These are phyloP conservation scores for Colletotrichum karsti DNA, from an alignment of 2,329 filamentous ascomycete species.

Conservation along the genomic window DNA sequence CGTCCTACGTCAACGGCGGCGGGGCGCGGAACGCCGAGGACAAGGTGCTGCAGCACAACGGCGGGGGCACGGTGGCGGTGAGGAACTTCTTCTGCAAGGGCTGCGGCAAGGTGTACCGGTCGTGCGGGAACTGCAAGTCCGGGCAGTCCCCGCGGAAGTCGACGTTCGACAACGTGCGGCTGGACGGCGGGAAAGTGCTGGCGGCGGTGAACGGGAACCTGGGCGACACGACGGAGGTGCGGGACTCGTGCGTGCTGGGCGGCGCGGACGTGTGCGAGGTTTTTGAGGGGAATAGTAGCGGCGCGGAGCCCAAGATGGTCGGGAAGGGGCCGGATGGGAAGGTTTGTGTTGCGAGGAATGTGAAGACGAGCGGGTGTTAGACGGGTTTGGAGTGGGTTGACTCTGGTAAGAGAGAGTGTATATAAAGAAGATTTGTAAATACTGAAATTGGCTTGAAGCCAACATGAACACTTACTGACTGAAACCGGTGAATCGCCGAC, in stretches of 20 bases:
- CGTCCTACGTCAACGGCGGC: slow-evolving; percentile 44
- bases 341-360: slow-evolving; percentile 10
- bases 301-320: slow-evolving; percentile 17
- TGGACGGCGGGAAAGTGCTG: slow-evolving; percentile 47
- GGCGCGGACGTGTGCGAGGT: slow-evolving; percentile 25
- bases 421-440: neutral
- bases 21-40: slow-evolving; percentile 24
- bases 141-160: slow-evolving; percentile 46
- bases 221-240: slow-evolving; percentile 33
- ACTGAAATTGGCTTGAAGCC: neutral
- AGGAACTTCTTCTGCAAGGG: slow-evolving; percentile 50
- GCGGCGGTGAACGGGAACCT: slow-evolving; percentile 50
- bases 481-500: too few relatives aligned
- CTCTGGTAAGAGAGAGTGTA: neutral
- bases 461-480: neutral
- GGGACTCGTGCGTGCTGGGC: slow-evolving; percentile 30
- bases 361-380: slow-evolving; percentile 25
- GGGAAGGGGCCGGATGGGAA: slow-evolving; percentile 27
- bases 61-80: slow-evolving; percentile 35
- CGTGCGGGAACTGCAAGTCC: slow-evolving; percentile 56
- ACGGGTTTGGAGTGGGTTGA: neutral
- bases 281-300: slow-evolving; percentile 21
- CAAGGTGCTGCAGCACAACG: slow-evolving; percentile 29
- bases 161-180: slow-evolving; percentile 53
- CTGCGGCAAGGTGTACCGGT: slow-evolving; percentile 56